phyloP scores from a whole-genome alignment of 2,329 filamentous ascomycete species.

The Fusarium lyarnte region DNA sequence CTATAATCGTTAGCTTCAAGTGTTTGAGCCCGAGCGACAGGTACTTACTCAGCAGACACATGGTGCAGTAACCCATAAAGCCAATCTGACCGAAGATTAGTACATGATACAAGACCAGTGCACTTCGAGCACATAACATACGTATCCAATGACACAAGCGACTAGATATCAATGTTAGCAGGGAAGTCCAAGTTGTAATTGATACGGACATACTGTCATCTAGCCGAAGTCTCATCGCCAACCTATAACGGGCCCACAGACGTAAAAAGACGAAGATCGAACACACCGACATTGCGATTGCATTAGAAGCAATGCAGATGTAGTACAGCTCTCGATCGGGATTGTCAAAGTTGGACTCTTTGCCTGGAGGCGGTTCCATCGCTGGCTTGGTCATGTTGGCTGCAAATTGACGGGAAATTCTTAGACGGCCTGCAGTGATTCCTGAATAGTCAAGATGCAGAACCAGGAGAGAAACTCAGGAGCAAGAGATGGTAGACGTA shows the following conservation, averaged over 20 bases:
- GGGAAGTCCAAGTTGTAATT: rapidly evolving
- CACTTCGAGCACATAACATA: not conserved
- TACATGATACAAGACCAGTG: rapidly evolving
- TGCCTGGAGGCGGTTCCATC: conserved; percentile 24
- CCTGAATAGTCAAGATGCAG: not conserved
- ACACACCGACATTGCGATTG: conserved; percentile 13
- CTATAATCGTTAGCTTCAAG: rapidly evolving
- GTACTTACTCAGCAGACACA: conserved; percentile 17
- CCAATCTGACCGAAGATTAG: not conserved
- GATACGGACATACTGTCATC: conserved; percentile 9
- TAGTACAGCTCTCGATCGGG: conserved; percentile 22
- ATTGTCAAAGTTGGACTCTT: conserved; percentile 20
- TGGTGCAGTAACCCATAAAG: conserved; percentile 24
- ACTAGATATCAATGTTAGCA: not conserved
- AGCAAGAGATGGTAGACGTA: not conserved
- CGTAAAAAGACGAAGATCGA: conserved; percentile 16
- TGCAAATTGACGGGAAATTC: not conserved
- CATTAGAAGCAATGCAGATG: conserved; percentile 17
- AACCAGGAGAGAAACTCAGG: not conserved
- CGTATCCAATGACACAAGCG: conserved; percentile 24
- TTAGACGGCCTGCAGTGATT: not conserved
- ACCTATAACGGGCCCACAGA: conserved; percentile 15
- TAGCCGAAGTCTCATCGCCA: conserved; percentile 13
- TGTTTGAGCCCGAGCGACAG: rapidly evolving
- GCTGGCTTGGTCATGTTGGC: conserved; percentile 10